phyloP scores from a whole-genome alignment of 805 yeast species.

The Spathaspora sp. region DNA sequence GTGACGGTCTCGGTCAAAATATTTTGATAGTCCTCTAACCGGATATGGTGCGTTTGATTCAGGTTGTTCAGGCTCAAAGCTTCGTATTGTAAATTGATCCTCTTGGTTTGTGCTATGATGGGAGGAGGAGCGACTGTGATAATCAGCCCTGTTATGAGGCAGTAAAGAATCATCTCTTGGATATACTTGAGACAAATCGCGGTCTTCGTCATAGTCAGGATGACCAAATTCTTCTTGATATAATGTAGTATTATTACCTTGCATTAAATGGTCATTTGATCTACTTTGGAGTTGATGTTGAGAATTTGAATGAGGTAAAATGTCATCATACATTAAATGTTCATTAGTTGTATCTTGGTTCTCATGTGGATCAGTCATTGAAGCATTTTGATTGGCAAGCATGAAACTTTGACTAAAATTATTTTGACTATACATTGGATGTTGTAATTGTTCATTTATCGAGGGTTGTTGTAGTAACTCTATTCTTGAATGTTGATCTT shows the following conservation, averaged over 20 bases:
- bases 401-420: not conserved
- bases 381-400: not conserved
- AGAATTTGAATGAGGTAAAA: not conserved
- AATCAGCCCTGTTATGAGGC: not conserved
- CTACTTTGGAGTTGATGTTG: not conserved
- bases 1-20: conserved; percentile 4
- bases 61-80: not conserved
- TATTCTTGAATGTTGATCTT: not conserved
- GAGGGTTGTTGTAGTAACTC: not conserved
- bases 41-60: conserved; percentile 19
- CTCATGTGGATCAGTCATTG: not conserved
- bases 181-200: not conserved
- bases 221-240: not conserved
- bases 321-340: not conserved
- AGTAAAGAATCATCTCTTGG: not conserved
- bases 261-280: not conserved
- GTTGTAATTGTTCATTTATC: not conserved
- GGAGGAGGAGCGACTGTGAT: no score
- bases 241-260: not conserved
- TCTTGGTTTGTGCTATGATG: not conserved
- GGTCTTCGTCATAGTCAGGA: not conserved
- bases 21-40: conserved; percentile 27
- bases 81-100: not conserved
- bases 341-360: not conserved
- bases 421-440: not conserved